A percentile compares a stretch with the other conserved stretches of the same genome.
Conservation (phyloP, 768 basidiomycete genomes). For the Lactarius vividus region DNA sequence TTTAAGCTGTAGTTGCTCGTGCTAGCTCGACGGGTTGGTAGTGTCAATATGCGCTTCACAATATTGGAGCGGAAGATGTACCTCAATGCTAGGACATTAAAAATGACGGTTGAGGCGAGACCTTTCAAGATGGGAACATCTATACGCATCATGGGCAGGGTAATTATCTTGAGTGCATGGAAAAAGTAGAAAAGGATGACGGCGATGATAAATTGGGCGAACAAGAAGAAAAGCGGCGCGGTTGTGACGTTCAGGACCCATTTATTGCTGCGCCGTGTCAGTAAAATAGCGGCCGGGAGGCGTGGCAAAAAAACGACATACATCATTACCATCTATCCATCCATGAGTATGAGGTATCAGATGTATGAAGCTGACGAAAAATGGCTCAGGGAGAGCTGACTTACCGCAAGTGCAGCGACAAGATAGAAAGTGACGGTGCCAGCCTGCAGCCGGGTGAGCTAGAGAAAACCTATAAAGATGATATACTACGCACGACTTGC, state of each 20-base stretch:
- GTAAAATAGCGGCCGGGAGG: constrained; percentile 9
- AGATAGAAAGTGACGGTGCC: constrained; percentile 84
- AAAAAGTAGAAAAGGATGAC: constrained; percentile 69
- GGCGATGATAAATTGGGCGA: constrained; percentile 77
- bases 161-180: constrained; percentile 60
- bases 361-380: constrained; percentile 2
- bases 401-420: constrained; percentile 80
- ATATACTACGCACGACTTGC: constrained; percentile 13
- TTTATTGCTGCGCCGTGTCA: constrained; percentile 62
- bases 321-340: constrained; percentile 97
- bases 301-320: constrained; percentile 36
- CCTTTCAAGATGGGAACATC: constrained; percentile 66
- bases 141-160: constrained; percentile 57
- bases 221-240: constrained; percentile 84
- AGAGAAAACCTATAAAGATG: neutral
- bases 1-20: constrained; percentile 90
- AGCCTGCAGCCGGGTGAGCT: constrained; percentile 42
- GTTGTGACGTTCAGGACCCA: constrained; percentile 79
- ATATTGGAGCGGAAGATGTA: constrained; percentile 33
- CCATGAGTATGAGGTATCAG: neutral
- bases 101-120: constrained; percentile 66
- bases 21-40: constrained; percentile 38
- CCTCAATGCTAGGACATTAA: constrained; percentile 86
- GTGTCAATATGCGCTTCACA: constrained; percentile 17
- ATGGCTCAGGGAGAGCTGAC: constrained; percentile 35